Evolutionary conservation across 2,329 filamentous ascomycete genomes (phyloP), one percentile per base, ranked within the genome.

Genomic region (Epicoccum sorghinum): DNA sequence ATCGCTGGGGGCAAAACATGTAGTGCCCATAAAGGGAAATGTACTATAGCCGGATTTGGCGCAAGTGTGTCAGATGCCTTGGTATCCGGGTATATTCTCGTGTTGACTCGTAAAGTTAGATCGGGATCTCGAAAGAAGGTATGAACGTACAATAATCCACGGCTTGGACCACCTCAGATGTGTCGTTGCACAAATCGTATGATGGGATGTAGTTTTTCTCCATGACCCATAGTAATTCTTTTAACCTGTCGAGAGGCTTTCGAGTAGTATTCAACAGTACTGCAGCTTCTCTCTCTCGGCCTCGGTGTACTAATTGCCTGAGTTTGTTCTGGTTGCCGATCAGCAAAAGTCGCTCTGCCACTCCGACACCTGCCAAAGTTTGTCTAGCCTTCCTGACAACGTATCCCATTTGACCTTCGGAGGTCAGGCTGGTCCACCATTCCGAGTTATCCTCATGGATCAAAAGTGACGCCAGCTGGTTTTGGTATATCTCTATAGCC

Each of bases 1-100:
- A 69, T 59, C 6, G 69, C 55, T 12, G 67, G 66, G 0, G 70
- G 67, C 8, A 73, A 59, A 1, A 70, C 40, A 57, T 70, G 66
- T 12, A 73, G 44, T 2, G 58, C 62, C 9, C 49, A 47, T 2
- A 65, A 22, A 0, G 70, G 70, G n/a, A 72, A 71, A 4, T 51
- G 46, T 0, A 67, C 61, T 7, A 72, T 42, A 18, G 65, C 66
- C 0, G 69, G 67, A 29, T 71, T 73, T 2, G 62, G 63, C 32
- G 62, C 66, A 8, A 73, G 27, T 14, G 58, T 54, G 36, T 49
- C 57, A 1, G 54, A 42, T 10, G 45, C 54, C 22, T 59, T 56
- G 29, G 58, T 37, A 8, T 66, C 40, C 4, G 69, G 65, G 14
- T 65, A 63, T 5, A 73, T 61, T 2, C 63, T 59, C 1, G 37